phyloP scores from a whole-genome alignment of 768 basidiomycete genomes.

The Tremella yokohamensis region DNA sequence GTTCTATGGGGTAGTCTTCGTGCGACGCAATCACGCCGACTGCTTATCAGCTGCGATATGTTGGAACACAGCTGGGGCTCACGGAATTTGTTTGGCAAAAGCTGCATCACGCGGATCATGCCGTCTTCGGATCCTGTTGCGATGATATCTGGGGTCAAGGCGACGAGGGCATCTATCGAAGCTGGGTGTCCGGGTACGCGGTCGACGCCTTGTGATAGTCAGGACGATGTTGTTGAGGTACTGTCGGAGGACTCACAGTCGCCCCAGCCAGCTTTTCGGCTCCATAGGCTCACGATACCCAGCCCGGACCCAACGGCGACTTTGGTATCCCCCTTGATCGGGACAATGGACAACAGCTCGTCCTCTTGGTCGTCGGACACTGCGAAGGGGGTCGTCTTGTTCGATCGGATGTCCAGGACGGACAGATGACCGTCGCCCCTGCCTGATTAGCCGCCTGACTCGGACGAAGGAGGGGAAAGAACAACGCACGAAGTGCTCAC shows the following conservation, averaged over 20 bases:
- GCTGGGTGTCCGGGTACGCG: constrained; percentile 68
- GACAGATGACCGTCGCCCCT: constrained; percentile 93
- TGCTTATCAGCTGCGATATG: constrained; percentile 8
- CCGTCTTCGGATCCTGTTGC: constrained; percentile 92
- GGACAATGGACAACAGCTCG: constrained; percentile 76
- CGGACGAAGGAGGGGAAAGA: background rate
- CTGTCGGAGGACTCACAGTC: constrained; percentile 59
- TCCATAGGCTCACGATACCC: constrained; percentile 85
- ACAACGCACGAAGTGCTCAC: constrained; percentile 78
- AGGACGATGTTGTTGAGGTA: background rate
- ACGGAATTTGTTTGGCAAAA: constrained; percentile 78
- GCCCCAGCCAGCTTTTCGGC: constrained; percentile 78
- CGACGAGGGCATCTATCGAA: constrained; percentile 81
- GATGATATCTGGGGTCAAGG: constrained; percentile 66
- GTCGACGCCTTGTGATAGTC: constrained; percentile 19
- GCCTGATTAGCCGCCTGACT: background rate
- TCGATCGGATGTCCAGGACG: constrained; percentile 83
- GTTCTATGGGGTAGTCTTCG: constrained; percentile 86
- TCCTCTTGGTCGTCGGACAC: constrained; percentile 96
- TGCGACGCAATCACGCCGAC: constrained; percentile 87
- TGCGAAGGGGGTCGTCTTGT: constrained; percentile 69
- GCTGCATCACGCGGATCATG: constrained; percentile 75
- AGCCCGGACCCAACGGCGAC: constrained; percentile 82
- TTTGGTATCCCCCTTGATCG: constrained; percentile 83
- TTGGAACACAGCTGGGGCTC: constrained; percentile 14